A percentile compares a stretch with the other conserved stretches of the same genome.
These are phyloP conservation scores for Penicillium glabrum DNA, from an alignment of 2,329 filamentous ascomycete species.

Conservation along the genomic window DNA sequence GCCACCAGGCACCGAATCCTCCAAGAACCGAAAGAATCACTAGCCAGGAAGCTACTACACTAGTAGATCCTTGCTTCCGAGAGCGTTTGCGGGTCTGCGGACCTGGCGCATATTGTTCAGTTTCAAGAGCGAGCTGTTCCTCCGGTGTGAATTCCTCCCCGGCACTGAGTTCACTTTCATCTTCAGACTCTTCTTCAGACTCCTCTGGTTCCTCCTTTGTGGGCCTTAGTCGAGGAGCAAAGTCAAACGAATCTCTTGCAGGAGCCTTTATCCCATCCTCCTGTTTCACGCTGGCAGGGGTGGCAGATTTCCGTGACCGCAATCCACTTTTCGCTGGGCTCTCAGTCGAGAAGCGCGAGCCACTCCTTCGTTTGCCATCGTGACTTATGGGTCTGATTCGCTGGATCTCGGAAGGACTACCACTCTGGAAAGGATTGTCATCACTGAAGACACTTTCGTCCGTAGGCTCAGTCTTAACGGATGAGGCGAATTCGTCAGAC, in stretches of 20 bases:
- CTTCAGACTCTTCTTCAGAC: conserved; percentile 35
- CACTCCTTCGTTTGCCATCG: conserved; percentile 54
- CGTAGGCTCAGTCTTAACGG: conserved; percentile 44
- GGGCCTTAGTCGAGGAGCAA: conserved; percentile 47
- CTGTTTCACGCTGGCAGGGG: conserved; percentile 42
- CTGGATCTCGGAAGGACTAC: conserved; percentile 57
- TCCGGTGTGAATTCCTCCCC: conserved; percentile 95
- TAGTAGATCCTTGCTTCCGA: conserved; percentile 45
- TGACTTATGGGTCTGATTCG: conserved; percentile 33
- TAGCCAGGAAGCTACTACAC: conserved; percentile 67
- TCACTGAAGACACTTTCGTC: conserved; percentile 73
- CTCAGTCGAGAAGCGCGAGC: conserved; percentile 42
- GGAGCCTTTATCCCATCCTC: conserved; percentile 56
- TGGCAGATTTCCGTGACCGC: conserved; percentile 33
- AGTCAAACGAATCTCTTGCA: conserved; percentile 59
- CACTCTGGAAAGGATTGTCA: conserved; percentile 92
- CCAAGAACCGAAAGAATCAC: conserved; percentile 69
- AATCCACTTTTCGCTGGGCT: conserved; percentile 27
- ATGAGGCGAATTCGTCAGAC: conserved; percentile 37
- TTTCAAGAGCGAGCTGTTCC: conserved; percentile 77
- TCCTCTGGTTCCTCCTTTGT: conserved; percentile 36
- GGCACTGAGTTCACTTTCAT: conserved; percentile 54
- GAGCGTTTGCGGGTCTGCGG: conserved; percentile 22
- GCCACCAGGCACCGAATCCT: conserved; percentile 78
- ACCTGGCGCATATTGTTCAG: conserved; percentile 54